Conservation (phyloP, 768 basidiomycete genomes). For the Tylopilus intermedius region DNA sequence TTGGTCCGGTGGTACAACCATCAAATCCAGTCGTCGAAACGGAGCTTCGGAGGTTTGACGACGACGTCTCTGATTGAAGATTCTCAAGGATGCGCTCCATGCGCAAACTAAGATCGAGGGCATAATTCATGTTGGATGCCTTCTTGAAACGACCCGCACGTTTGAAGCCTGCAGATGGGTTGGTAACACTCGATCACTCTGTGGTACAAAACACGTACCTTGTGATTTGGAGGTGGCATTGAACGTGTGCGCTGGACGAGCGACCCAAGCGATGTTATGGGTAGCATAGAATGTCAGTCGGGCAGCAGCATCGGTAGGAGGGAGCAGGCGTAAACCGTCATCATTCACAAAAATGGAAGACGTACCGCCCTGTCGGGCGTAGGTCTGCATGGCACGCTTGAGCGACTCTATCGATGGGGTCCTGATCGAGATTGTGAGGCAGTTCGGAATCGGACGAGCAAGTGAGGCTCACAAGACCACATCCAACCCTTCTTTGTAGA, state of each 20-base stretch:
- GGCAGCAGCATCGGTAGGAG: conserved; percentile 40
- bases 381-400: conserved; percentile 58
- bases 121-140: conserved; percentile 90
- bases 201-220: conserved; percentile 30
- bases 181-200: conserved; percentile 32
- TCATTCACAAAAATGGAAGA: conserved; percentile 58
- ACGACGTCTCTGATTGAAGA: conserved; percentile 26
- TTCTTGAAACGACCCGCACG: conserved; percentile 86
- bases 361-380: conserved; percentile 61
- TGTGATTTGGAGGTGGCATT: conserved; percentile 44
- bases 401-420: conserved; percentile 49
- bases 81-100: conserved; percentile 29
- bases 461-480: conserved; percentile 41
- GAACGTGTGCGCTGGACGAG: conserved; percentile 47
- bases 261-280: conserved; percentile 56
- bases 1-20: conserved; percentile 24
- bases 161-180: conserved; percentile 21
- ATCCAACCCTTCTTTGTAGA: conserved; percentile 53
- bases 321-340: conserved; percentile 53
- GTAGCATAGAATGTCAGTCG: conserved; percentile 51
- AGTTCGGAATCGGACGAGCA: not conserved
- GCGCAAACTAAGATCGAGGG: conserved; percentile 41
- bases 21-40: conserved; percentile 24
- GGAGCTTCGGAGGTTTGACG: conserved; percentile 18
- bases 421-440: conserved; percentile 15